These are phyloP conservation scores for Saururus chinensis DNA, from an alignment of 164 flowering plant species.

Conservation along the genomic window DNA sequence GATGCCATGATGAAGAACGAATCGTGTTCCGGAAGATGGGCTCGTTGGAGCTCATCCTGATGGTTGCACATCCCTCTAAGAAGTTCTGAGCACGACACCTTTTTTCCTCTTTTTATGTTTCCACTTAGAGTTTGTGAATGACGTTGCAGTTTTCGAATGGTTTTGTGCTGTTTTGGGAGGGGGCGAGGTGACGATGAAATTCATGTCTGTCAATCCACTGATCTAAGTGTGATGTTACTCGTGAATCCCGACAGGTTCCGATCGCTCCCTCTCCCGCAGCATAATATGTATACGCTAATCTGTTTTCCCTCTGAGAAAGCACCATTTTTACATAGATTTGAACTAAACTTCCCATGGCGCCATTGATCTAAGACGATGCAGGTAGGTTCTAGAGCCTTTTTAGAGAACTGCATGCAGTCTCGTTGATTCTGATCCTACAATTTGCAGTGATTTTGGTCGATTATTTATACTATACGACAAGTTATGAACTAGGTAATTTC, in stretches of 20 bases:
- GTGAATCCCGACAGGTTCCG: conserved; percentile 86
- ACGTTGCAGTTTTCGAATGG: not conserved
- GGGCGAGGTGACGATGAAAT: conserved; percentile 59
- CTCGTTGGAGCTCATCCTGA: conserved; percentile 11
- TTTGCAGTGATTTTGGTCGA: too few relatives aligned
- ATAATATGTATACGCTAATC: too few relatives aligned
- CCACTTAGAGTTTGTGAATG: too few relatives aligned
- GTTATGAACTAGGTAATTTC: too few relatives aligned
- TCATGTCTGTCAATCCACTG: conserved; percentile 80
- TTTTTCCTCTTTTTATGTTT: not conserved
- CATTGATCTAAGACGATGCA: too few relatives aligned
- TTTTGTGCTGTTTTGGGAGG: not conserved
- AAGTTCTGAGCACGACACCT: conserved; percentile 21
- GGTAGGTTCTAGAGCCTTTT: too few relatives aligned
- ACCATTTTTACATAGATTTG: too few relatives aligned
- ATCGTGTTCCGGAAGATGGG: conserved; percentile 13
- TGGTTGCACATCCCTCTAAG: conserved; percentile 25
- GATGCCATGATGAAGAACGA: conserved; percentile 12
- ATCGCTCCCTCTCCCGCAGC: conserved; percentile 26
- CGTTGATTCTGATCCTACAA: too few relatives aligned
- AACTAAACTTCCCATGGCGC: too few relatives aligned
- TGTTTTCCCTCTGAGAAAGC: too few relatives aligned
- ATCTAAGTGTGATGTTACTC: conserved; percentile 37
- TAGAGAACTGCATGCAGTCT: too few relatives aligned
- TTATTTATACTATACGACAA: too few relatives aligned